These are phyloP conservation scores for Dendrocalamus sinicus DNA, from an alignment of 176 grass and related monocot species.

Conservation along the genomic window DNA sequence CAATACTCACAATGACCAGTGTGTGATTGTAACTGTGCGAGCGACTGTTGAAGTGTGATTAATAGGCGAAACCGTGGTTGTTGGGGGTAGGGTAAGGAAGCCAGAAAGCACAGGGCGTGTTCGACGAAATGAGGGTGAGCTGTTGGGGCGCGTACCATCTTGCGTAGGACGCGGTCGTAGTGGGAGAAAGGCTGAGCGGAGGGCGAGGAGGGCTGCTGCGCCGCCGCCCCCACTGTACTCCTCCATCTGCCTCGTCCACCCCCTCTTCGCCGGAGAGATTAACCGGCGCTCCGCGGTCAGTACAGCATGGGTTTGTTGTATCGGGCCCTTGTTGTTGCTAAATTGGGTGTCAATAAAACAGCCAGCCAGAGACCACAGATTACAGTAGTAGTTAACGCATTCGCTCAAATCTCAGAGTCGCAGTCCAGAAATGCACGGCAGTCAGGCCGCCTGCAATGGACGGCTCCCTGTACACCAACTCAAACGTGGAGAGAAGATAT, in stretches of 20 bases:
- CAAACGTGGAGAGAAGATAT: background rate
- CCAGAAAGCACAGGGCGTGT: constrained; percentile 11
- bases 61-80: background rate
- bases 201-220: constrained; percentile 44
- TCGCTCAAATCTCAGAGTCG: constrained; percentile 33
- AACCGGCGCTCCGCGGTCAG: constrained; percentile 24
- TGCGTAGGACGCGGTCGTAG: constrained; percentile 72
- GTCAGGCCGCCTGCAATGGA: too few species aligned
- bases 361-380: constrained; percentile 37
- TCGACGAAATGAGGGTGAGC: constrained; percentile 17
- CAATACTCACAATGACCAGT: too few species aligned
- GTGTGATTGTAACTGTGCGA: too few species aligned
- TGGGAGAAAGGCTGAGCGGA: constrained; percentile 33
- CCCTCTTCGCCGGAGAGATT: background rate
- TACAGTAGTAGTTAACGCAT: constrained; percentile 18
- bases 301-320: background rate
- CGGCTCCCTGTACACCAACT: background rate
- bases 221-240: constrained; percentile 12
- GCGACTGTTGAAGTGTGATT: background rate
- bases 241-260: constrained; percentile 32
- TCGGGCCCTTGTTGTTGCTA: constrained; percentile 42
- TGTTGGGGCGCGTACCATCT: background rate
- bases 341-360: constrained; percentile 28
- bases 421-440: background rate
- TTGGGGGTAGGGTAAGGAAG: background rate